Conservation (phyloP, 2,329 filamentous ascomycete species). For the Xylaria sp. region DNA sequence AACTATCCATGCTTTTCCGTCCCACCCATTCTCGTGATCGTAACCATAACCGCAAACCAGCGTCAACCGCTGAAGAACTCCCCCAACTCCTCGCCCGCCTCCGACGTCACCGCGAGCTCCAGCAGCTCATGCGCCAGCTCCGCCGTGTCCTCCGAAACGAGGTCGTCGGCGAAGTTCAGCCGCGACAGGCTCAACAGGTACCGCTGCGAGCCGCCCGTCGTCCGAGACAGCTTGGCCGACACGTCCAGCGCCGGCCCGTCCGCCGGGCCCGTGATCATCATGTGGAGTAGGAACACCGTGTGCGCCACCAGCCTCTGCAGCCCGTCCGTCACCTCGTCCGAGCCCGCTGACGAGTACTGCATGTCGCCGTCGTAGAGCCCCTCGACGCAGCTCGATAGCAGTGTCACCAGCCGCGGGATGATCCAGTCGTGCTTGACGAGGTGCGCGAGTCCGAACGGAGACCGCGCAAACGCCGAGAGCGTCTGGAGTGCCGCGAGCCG, state of each 20-base stretch:
- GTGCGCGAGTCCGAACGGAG: constrained; percentile 66
- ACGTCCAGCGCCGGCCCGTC: constrained; percentile 62
- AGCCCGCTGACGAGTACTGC: constrained; percentile 33
- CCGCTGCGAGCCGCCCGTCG: constrained; percentile 77
- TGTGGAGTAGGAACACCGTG: constrained; percentile 57
- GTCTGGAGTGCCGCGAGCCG: constrained; percentile 57
- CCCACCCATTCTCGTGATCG: not conserved
- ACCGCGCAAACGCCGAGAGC: constrained; percentile 64
- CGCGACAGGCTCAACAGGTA: constrained; percentile 81
- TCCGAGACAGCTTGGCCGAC: constrained; percentile 70
- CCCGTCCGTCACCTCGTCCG: constrained; percentile 28
- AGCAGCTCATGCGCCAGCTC: constrained; percentile 83
- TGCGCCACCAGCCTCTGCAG: constrained; percentile 56
- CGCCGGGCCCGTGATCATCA: constrained; percentile 54
- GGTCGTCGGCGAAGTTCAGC: constrained; percentile 79
- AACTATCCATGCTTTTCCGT: not conserved
- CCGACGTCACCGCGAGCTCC: constrained; percentile 79
- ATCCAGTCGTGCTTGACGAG: constrained; percentile 72
- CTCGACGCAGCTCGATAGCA: constrained; percentile 69
- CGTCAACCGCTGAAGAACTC: constrained; percentile 45
- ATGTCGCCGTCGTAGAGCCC: constrained; percentile 70
- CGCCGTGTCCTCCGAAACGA: constrained; percentile 80
- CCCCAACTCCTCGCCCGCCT: constrained; percentile 58
- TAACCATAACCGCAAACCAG: not conserved
- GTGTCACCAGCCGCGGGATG: constrained; percentile 75